phyloP scores from a whole-genome alignment of 192 early-diverging fungal species.

The Rhizophagus sp. region DNA sequence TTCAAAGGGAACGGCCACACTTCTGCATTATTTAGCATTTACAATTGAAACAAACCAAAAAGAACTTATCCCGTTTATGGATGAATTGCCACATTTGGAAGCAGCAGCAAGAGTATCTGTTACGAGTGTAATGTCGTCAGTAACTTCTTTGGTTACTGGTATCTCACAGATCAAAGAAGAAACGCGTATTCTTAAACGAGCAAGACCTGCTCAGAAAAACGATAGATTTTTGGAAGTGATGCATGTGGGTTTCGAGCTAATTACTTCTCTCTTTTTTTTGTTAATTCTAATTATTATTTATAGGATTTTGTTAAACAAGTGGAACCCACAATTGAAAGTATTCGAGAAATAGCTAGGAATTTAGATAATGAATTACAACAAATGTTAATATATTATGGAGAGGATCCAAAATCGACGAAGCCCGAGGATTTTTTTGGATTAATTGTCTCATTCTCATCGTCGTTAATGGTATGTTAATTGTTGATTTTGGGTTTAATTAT shows the following conservation, averaged over 20 bases:
- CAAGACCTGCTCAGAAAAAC: slow-evolving; percentile 39
- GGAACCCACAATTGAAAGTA: slow-evolving; percentile 47
- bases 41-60: slow-evolving; percentile 45
- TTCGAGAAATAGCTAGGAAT: slow-evolving; percentile 40
- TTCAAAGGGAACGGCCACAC: slow-evolving; percentile 45
- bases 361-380: slow-evolving; percentile 50
- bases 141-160: slow-evolving; percentile 47
- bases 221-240: slow-evolving; percentile 55
- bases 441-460: slow-evolving; percentile 47
- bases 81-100: slow-evolving; percentile 57
- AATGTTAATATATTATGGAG: slow-evolving; percentile 54
- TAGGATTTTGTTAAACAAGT: slow-evolving; percentile 50
- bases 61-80: slow-evolving; percentile 46
- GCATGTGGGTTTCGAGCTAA: slow-evolving; percentile 41
- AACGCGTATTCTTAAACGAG: slow-evolving; percentile 35
- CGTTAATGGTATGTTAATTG: slow-evolving; percentile 43
- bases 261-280: neutral
- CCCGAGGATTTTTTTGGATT: slow-evolving; percentile 60
- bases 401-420: slow-evolving; percentile 50
- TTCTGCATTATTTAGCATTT: slow-evolving; percentile 56
- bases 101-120: slow-evolving; percentile 54
- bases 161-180: slow-evolving; percentile 53
- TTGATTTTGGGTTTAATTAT: neutral
- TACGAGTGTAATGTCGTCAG: slow-evolving; percentile 47
- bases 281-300: neutral